Conservation (phyloP, 2,329 filamentous ascomycete species). For the Venturia nashicola region DNA sequence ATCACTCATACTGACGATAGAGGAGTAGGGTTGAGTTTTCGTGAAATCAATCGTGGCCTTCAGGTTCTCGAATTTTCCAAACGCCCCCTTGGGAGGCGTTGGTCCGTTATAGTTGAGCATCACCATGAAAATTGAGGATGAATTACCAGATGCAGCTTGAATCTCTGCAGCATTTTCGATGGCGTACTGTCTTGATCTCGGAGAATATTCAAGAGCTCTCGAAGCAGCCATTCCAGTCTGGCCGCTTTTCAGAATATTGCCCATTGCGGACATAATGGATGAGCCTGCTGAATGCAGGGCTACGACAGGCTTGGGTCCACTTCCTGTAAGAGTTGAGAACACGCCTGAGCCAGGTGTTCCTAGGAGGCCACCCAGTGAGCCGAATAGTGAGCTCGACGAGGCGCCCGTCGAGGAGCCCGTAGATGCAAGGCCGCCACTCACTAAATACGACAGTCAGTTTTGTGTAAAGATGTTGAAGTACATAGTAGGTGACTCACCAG, state of each 20-base stretch:
- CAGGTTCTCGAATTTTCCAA: constrained; percentile 24
- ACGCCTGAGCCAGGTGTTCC: constrained; percentile 29
- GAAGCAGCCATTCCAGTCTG: constrained; percentile 17
- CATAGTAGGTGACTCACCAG: constrained; percentile 31
- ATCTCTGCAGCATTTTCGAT: neutral
- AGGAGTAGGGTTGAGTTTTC: constrained; percentile 34
- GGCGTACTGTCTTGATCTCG: neutral
- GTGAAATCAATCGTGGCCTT: constrained; percentile 15
- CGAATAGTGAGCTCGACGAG: constrained; percentile 15
- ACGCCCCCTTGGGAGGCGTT: constrained; percentile 19
- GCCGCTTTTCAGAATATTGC: constrained; percentile 18
- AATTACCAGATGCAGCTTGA: constrained; percentile 26
- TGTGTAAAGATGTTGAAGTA: constrained; percentile 24
- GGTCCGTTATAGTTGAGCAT: constrained; percentile 26
- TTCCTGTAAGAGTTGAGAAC: constrained; percentile 18
- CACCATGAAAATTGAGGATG: constrained; percentile 16
- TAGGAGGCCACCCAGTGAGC: constrained; percentile 21
- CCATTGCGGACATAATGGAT: constrained; percentile 6
- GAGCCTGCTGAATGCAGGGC: neutral
- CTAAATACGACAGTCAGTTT: neutral
- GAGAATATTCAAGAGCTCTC: constrained; percentile 10
- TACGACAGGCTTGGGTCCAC: neutral
- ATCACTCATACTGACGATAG: constrained; percentile 35
- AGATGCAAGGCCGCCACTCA: neutral
- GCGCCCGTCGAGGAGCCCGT: neutral